These are phyloP conservation scores for Setaria italica DNA, from an alignment of 202 grass and related monocot species.

Conservation along the genomic window DNA sequence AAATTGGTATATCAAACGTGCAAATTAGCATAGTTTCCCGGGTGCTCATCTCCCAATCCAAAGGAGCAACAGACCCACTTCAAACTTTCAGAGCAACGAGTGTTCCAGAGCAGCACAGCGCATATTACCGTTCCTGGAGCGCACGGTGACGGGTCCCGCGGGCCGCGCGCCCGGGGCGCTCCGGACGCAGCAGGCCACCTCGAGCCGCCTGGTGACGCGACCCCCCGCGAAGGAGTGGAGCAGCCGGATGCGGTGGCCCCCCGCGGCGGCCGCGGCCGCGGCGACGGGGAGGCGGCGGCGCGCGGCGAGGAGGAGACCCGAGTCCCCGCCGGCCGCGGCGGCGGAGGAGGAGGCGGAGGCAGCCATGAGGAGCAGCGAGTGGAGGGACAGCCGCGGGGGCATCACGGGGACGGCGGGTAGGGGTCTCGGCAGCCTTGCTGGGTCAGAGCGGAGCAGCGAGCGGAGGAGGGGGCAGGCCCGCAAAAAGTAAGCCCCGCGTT, in stretches of 20 bases:
- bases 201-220: constrained; percentile 15
- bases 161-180: constrained; percentile 32
- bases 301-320: constrained; percentile 33
- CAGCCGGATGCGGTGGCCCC: constrained; percentile 42
- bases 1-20: neutral
- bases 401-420: constrained; percentile 30
- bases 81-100: neutral
- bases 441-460: neutral
- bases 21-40: neutral
- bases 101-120: neutral
- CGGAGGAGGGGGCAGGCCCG: neutral
- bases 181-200: constrained; percentile 43
- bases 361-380: constrained; percentile 56
- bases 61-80: neutral
- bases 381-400: constrained; percentile 57
- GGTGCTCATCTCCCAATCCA: neutral
- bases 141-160: constrained; percentile 10
- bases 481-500: too few species aligned
- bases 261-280: neutral
- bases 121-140: constrained; percentile 50
- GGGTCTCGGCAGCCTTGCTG: constrained; percentile 18
- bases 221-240: constrained; percentile 34
- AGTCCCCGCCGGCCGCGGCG: constrained; percentile 33
- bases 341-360: constrained; percentile 39
- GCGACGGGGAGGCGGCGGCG: constrained; percentile 46